These are phyloP conservation scores for Alternaria metachromatica DNA, from an alignment of 2,329 filamentous ascomycete genomes.

Conservation along the genomic window DNA sequence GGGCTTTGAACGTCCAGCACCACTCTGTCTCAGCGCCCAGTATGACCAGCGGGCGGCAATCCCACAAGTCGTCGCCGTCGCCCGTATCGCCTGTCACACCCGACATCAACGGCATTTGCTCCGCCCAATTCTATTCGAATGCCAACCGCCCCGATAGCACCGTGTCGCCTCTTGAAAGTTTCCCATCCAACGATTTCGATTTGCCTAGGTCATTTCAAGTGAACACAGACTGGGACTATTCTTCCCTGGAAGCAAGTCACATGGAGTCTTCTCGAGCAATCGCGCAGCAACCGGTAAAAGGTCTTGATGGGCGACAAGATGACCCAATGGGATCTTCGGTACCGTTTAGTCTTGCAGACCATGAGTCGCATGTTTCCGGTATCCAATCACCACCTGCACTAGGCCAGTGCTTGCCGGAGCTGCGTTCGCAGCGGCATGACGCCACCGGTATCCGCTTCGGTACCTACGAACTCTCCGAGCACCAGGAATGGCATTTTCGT, in stretches of 20 bases:
- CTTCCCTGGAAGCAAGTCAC: background rate
- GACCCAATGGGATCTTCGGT: fast-evolving
- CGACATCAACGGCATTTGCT: background rate
- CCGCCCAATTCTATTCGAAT: background rate
- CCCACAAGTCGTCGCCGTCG: background rate
- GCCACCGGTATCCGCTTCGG: background rate
- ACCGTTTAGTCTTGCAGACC: background rate
- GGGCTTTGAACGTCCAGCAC: background rate
- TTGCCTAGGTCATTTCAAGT: background rate
- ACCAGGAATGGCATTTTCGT: background rate
- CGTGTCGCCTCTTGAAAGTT: background rate
- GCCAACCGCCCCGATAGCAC: background rate
- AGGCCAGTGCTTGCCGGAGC: background rate
- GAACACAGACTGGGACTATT: background rate
- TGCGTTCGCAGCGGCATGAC: background rate
- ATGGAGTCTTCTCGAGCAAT: background rate
- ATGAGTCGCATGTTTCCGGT: background rate
- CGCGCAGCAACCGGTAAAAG: background rate
- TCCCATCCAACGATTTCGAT: background rate
- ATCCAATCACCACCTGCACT: too few relatives aligned
- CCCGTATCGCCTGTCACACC: slow-evolving; percentile 11
- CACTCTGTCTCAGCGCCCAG: background rate
- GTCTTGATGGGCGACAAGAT: background rate
- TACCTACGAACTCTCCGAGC: background rate
- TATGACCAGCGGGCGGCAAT: background rate